Evolutionary conservation across 2,329 filamentous ascomycete species (phyloP), one percentile per base, ranked within the genome.

Genomic region (Colletotrichum cordylinicola): DNA sequence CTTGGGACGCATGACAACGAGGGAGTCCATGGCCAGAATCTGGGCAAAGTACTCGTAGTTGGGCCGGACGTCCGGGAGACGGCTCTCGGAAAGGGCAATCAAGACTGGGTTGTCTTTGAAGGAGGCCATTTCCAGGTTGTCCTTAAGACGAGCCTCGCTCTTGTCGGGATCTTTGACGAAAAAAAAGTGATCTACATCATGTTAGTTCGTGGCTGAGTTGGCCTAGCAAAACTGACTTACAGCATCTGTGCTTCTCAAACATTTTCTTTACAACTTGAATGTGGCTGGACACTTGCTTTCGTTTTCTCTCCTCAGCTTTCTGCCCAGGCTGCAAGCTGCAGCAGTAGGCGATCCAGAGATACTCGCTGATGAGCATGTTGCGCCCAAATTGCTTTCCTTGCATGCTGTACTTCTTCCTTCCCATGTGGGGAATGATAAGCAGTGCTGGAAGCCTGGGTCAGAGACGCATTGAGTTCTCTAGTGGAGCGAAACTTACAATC

Each of bases 231-330:
- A 16, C 3, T 12, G 31, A 87, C 91, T 89, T 85, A 93, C 92
- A 93, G 82, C 90, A 91, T 58, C 90, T 88, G 77, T 93, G 86
- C 70, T 90, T 89, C 71, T 89, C 87, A 78, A 94, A 91, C 81
- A 93, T 93, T 67, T 90, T 91, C 85, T 94, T 94, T 71, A 94
- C 85, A 16, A 94, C 92, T 81, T 94, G 92, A 80, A 94, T 94
- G 80, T 94, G 92, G 80, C 92, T 94, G 4, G 92, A 94, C 7
- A 94, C 91, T 80, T 93, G 92, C 82, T 94, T 94, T 72, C 91
- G 87, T 77, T 88, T 86, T 82, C 89, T 88, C 73, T 88, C 82
- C 76, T 88, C 86, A 4, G 88, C 87, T 56, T 85, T 83, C 64
- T 84, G 83, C 4, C 88, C 88, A 4, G 87, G 85, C 35, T 87